Evolutionary conservation across 2,329 filamentous ascomycete species (phyloP).

Genomic region (Botrytis cinerea): DNA sequence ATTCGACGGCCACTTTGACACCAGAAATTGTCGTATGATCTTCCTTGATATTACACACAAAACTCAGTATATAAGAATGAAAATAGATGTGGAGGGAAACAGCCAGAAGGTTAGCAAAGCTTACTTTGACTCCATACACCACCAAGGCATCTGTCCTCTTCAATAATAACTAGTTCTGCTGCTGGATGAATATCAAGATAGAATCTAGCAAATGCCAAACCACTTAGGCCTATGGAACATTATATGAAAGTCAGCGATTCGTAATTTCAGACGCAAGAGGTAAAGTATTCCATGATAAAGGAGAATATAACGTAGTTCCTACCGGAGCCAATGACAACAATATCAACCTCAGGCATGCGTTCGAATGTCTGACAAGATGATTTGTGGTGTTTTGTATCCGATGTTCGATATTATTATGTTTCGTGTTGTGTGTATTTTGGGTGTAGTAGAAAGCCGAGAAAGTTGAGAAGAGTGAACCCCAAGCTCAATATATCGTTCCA

Average conservation of each 20-base stretch:
- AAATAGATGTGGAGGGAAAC: neutral
- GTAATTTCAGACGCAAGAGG: neutral
- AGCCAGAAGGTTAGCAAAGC: neutral
- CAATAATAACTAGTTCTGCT: conserved; percentile 26
- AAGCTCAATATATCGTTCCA: neutral
- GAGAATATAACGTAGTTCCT: neutral
- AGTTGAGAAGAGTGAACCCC: neutral
- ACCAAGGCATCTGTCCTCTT: conserved; percentile 26
- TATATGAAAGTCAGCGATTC: neutral
- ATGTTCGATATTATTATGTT: neutral
- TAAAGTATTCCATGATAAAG: neutral
- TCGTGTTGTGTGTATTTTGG: neutral
- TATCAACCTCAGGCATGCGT: neutral
- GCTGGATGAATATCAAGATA: conserved; percentile 30
- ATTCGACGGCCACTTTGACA: conserved; percentile 40
- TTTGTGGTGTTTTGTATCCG: neutral
- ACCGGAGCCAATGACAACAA: conserved; percentile 10
- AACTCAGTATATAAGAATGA: neutral
- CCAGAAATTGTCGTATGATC: conserved; percentile 40
- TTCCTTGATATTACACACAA: conserved; percentile 25
- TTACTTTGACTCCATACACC: conserved; percentile 19
- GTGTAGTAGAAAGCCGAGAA: neutral
- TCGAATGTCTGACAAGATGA: neutral
- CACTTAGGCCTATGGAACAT: conserved; percentile 5
- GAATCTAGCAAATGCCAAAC: conserved; percentile 27